Conservation (phyloP, 2,329 filamentous ascomycete species). For the Plenodomus biglobosus region DNA sequence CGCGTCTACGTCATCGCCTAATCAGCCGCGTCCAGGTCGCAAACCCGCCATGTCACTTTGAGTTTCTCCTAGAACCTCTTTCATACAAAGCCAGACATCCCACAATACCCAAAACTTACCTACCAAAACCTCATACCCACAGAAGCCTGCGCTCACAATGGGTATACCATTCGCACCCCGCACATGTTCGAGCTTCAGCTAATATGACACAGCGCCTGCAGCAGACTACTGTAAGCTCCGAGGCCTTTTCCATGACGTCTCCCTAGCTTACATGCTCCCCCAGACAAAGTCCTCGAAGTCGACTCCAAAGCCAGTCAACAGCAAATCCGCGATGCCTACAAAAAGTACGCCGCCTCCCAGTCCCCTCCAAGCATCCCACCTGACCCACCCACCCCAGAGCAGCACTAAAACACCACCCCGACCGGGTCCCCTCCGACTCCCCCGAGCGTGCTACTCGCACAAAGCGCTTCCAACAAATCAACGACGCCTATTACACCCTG, state of each 20-base stretch:
- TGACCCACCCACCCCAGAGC: constrained; percentile 55
- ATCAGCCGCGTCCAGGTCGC: constrained; percentile 8
- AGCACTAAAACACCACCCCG: constrained; percentile 89
- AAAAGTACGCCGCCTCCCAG: constrained; percentile 59
- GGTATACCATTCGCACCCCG: constrained; percentile 17
- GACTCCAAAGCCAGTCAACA: constrained; percentile 72
- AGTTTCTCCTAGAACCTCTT: not conserved
- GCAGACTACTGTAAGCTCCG: constrained; percentile 31
- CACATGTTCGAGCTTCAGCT: constrained; percentile 10
- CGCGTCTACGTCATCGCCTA: constrained; percentile 20
- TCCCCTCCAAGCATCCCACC: not conserved
- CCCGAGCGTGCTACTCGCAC: constrained; percentile 81
- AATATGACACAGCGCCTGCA: constrained; percentile 19
- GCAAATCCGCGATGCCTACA: constrained; percentile 93
- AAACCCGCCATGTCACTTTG: not conserved
- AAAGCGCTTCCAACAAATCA: constrained; percentile 85
- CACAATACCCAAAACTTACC: not conserved
- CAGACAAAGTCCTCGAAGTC: constrained; percentile 61
- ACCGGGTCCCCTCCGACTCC: constrained; percentile 80
- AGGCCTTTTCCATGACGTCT: not conserved
- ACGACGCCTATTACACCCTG: constrained; percentile 90
- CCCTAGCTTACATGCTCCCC: not conserved
- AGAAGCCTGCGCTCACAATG: constrained; percentile 13
- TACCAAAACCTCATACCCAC: not conserved
- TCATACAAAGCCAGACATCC: not conserved